Base-by-base conservation (phyloP, 345 rosid genomes). In the Eucalyptus cloeziana region DNA sequence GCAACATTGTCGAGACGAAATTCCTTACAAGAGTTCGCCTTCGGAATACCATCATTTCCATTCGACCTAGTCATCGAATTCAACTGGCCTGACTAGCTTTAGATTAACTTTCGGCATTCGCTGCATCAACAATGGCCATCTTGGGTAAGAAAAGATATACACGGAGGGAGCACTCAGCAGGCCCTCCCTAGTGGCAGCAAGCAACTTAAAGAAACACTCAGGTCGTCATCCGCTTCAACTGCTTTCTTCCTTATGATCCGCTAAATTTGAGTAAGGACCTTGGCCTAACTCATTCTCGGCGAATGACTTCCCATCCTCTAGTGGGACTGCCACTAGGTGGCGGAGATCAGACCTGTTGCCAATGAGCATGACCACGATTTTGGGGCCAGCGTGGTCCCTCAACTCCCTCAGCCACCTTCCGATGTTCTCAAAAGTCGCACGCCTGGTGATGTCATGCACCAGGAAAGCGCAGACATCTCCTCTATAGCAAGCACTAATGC, bases 381-480 rank as follows among this genome's bases (percentile, higher is more conserved):
- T 93, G 31, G 94, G 92, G 88, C 92, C 94, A 0, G 95, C 91
- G 67, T 93, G 95, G 83, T 91, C 94, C 86, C 94, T 91, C 88
- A 92, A 89, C 91, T 93, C 94, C 91, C 90, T 93, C 90, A 92
- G 54, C 95, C 94, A 93, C 89, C 95, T 91, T 50, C 87, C 90
- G 31, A 90, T 92, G 43, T 92, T 93, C 89, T 90, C 93, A 60
- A 93, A 93, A 17, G 95, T 94, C 30, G 93, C 89, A 88, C 37
- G 90, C 52, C 94, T 88, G 31, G 95, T 93, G 62, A 94, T 94
- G 45, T 93, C 94, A 50, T 94, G 92, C 4, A 93, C 94, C 54
- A 94, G 94, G 86, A 94, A 89, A 83, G 95, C 94, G 49, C 93
- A 93, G 1, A 93, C 94, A 22, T 94, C 95, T 81, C 95, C 95